Evolutionary conservation across 306 rosid genomes (phyloP).

Genomic region (Ziziphus jujuba): DNA sequence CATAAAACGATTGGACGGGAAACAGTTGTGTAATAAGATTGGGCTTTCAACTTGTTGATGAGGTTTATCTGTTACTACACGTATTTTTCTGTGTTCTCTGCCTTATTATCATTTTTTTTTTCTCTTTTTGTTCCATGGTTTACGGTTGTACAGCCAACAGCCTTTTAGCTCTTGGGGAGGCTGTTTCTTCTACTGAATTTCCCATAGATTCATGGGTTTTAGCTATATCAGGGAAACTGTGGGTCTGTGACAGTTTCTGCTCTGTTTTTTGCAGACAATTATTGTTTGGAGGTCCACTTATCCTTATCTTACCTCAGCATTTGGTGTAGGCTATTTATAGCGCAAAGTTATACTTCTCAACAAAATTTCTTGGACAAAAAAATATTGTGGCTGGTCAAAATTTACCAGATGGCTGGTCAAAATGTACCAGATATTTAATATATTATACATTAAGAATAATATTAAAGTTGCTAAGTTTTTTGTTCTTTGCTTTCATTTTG

Average conservation of each 20-base stretch:
- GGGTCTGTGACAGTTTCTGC: background rate
- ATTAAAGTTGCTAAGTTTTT: no score
- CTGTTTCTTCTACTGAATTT: background rate
- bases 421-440: no score
- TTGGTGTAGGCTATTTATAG: background rate
- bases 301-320: background rate
- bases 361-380: no score
- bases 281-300: no score
- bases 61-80: background rate
- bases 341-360: no score
- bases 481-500: no score
- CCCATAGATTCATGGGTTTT: background rate
- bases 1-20: constrained; percentile 5
- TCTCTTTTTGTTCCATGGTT: background rate
- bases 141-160: background rate
- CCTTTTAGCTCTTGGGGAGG: background rate
- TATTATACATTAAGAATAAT: no score
- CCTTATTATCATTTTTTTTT: background rate
- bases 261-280: no score
- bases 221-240: background rate
- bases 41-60: constrained; percentile 32
- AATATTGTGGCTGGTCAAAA: no score
- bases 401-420: no score
- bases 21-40: constrained; percentile 14
- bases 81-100: background rate